A percentile compares a stretch with the other conserved stretches of the same genome.
These are phyloP conservation scores for Alternaria sp. DNA, from an alignment of 2,329 filamentous ascomycete genomes.

Conservation along the genomic window DNA sequence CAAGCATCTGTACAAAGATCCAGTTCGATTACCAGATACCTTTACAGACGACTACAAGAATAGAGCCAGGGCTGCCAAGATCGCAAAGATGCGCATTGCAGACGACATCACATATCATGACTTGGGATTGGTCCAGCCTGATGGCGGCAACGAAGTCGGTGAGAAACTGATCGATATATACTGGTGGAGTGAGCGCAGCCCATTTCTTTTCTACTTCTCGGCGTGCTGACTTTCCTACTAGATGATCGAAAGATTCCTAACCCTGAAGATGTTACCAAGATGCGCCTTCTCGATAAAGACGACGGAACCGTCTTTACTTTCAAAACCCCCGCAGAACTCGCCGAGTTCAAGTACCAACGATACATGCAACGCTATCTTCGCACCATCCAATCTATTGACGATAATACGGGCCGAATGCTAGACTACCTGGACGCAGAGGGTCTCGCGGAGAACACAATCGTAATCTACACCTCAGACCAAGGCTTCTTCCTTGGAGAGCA, in stretches of 20 bases:
- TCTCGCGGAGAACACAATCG: slow-evolving; percentile 58
- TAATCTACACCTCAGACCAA: slow-evolving; percentile 64
- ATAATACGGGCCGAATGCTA: slow-evolving; percentile 61
- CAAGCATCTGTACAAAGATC: slow-evolving; percentile 58
- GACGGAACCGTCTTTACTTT: slow-evolving; percentile 59
- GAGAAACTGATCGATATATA: slow-evolving; percentile 34
- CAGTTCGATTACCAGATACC: slow-evolving; percentile 59
- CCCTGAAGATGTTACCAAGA: slow-evolving; percentile 41
- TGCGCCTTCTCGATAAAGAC: slow-evolving; percentile 57
- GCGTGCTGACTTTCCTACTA: slow-evolving; percentile 5
- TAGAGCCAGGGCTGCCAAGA: slow-evolving; percentile 58
- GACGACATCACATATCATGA: slow-evolving; percentile 63
- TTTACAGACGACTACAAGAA: slow-evolving; percentile 65
- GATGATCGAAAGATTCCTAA: slow-evolving; percentile 53
- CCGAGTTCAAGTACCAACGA: slow-evolving; percentile 63
- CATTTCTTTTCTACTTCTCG: not conserved
- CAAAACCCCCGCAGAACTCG: slow-evolving; percentile 52
- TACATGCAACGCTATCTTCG: slow-evolving; percentile 59
- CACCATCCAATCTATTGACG: slow-evolving; percentile 62
- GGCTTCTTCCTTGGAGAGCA: slow-evolving; percentile 66
- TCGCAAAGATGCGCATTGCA: slow-evolving; percentile 62
- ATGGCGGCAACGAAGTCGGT: slow-evolving; percentile 56
- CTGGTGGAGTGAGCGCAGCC: not conserved
- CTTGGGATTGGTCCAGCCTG: slow-evolving; percentile 60
- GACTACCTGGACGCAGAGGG: slow-evolving; percentile 56